Base-by-base conservation (phyloP, 2,329 filamentous ascomycete species). In the Drechslerella coelobrocha region DNA sequence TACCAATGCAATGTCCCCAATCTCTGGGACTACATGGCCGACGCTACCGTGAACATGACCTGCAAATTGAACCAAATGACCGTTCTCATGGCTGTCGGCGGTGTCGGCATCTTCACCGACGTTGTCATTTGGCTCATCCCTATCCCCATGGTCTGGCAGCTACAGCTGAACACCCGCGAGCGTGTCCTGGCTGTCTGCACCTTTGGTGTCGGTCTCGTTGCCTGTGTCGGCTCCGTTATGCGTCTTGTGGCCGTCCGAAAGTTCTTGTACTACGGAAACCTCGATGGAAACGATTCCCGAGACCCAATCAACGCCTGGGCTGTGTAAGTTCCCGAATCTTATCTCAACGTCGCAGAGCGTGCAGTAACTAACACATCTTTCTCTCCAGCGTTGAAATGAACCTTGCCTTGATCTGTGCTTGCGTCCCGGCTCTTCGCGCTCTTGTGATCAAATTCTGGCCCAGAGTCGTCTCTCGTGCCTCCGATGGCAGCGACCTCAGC, bases 381-480 rank as follows among this genome's bases (percentile, higher is more conserved):
- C 23, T 39, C 7, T 59, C 10, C n/a, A 71, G 66, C 37, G 66
- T 71, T 56, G 66, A 71, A 71, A 71, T 71, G 60, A 71, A 71
- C 48, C 54, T 71, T n/a, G 59, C 66, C 17, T 53, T 71, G 34
- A 71, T 71, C 55, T 71, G 66, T 26, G 59, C 66, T 24, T 63
- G 66, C 14, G 66, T 71, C 27, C 66, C 66, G 17, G 66, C 66
- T 8, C 66, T 71, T 14, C 66, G 66, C 19, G 66, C 60, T 29
- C 60, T 71, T 50, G 66, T 61, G 48, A 60, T 65, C 41, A 71
- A 71, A 54, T 54, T 63, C 39, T 47, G 57, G 14, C 66, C 66
- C 39, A 60, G 29, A 34, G 60, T 71, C 23, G 43, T 71, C 37
- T 71, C 66, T 23, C 63, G 63, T 24, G 57, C 63, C 34, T 61